A percentile compares a stretch with the other conserved stretches of the same genome.
These are phyloP conservation scores for Colletotrichum euphorbiae DNA, from an alignment of 2,329 filamentous ascomycete species.

Conservation along the genomic window DNA sequence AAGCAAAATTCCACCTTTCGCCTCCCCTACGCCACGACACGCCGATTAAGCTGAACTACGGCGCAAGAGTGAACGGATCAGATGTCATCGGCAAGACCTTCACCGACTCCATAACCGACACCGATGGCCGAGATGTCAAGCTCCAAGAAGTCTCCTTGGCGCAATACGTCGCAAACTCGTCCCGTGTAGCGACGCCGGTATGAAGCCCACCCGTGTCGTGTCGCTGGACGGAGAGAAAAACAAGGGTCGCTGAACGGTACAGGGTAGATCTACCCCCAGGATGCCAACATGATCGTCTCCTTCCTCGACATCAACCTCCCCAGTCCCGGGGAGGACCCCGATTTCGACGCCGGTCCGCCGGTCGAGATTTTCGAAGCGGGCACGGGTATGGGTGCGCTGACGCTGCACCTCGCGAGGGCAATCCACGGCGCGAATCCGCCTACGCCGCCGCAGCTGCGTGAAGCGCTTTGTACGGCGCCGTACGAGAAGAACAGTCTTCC, in stretches of 20 bases:
- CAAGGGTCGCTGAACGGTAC: conserved; percentile 14
- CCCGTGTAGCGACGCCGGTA: conserved; percentile 81
- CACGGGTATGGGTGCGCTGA: conserved; percentile 85
- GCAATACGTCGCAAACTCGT: conserved; percentile 77
- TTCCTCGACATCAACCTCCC: conserved; percentile 79
- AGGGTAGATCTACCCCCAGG: conserved; percentile 71
- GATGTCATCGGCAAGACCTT: conserved; percentile 73
- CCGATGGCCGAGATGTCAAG: conserved; percentile 61
- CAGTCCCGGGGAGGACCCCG: conserved; percentile 49
- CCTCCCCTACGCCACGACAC: conserved; percentile 48
- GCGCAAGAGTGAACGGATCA: conserved; percentile 59
- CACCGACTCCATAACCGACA: conserved; percentile 69
- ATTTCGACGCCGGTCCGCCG: conserved; percentile 53
- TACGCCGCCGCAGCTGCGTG: conserved; percentile 56
- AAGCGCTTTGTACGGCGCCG: conserved; percentile 39
- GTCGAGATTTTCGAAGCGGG: conserved; percentile 86
- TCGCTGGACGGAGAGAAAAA: neutral
- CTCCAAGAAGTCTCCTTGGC: conserved; percentile 75
- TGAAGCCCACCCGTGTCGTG: conserved; percentile 41
- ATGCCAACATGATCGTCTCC: conserved; percentile 80
- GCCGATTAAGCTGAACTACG: conserved; percentile 54
- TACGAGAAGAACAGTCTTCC: conserved; percentile 35
- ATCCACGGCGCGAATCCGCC: conserved; percentile 78
- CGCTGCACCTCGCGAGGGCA: conserved; percentile 79
- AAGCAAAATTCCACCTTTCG: conserved; percentile 53